Evolutionary conservation across 1,284 basidiomycete species (phyloP), one percentile per base, ranked within the genome.

Genomic region (Cystobasidium pallidum): DNA sequence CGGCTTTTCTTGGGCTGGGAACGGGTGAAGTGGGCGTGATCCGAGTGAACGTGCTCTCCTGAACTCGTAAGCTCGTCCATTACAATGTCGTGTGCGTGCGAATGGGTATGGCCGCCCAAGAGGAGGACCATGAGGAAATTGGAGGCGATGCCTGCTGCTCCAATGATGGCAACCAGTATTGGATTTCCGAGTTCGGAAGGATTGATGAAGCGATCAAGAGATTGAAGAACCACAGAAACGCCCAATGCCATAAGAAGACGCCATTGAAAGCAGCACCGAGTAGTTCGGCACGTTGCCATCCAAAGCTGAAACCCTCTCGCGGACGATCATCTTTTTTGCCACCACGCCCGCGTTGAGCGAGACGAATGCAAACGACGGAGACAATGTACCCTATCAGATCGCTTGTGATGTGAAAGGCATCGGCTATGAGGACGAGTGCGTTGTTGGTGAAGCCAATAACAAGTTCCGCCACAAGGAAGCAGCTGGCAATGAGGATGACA

Each of bases 211-310:
- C 72, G 63, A 39, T 74, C 65, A 17, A 72, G 51, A n/a, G 64
- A 51, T 57, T 74, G 73, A 2, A 74, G 43, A 24, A 74, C 17
- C 10, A 74, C 59, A 3, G 72, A 73, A 54, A 73, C 21, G 24
- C 51, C 64, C n/a, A 74, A 36, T 32, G 73, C 73, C 30, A 36
- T 24, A 74, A 55, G 49, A 74, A 74, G 30, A 67, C 72, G 30
- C 73, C 73, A 64, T 74, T 74, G 66, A 70, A 70, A 47, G 61
- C 51, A 13, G 64, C 73, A 34, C 73, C 73, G 3, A 74, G 65
- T 11, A 74, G 43, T 41, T 73, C 72, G n/a, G 72, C 72, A 19
- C 70, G 64, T 47, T 74, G 63, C 54, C 45, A 70, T 15, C 73
- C 73, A 74, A 73, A 74, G 41, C 41, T 74, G 39, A 17, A 74